phyloP scores from a whole-genome alignment of 1,139 yeast genomes.

The Candida glucosophila region DNA sequence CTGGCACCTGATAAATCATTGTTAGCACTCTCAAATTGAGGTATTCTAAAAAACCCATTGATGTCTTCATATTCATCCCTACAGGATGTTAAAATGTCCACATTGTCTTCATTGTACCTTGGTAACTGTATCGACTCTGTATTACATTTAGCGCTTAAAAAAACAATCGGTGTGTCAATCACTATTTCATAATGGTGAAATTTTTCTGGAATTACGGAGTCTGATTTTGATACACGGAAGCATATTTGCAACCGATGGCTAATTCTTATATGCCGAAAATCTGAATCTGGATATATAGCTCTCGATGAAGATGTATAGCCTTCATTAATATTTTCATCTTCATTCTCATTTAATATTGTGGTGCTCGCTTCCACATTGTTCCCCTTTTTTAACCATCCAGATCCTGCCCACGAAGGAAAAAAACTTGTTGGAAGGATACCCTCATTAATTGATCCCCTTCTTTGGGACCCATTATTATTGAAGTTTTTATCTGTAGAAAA shows the following conservation, averaged over 20 bases:
- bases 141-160: conserved; percentile 66
- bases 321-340: conserved; percentile 24
- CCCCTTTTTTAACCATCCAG: conserved; percentile 34
- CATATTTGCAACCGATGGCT: conserved; percentile 74
- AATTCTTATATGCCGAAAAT: conserved; percentile 61
- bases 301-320: conserved; percentile 29
- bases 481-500: conserved; percentile 16
- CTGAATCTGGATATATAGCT: conserved; percentile 59
- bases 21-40: conserved; percentile 22
- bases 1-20: too few relatives aligned
- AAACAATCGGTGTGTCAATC: conserved; percentile 74
- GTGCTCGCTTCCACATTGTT: too few relatives aligned
- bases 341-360: conserved; percentile 9
- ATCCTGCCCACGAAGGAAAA: conserved; percentile 26
- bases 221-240: conserved; percentile 65
- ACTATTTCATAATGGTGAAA: conserved; percentile 84
- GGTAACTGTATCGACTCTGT: conserved; percentile 67
- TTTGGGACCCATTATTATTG: conserved; percentile 1
- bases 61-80: conserved; percentile 5
- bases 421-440: conserved; percentile 4
- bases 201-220: conserved; percentile 44
- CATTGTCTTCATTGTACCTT: conserved; percentile 42
- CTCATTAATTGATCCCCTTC: conserved; percentile 5
- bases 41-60: conserved; percentile 28
- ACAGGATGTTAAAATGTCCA: conserved; percentile 7